phyloP scores from a whole-genome alignment of 371 early-diverging fungal genomes.

The Rhizopus delemar region DNA sequence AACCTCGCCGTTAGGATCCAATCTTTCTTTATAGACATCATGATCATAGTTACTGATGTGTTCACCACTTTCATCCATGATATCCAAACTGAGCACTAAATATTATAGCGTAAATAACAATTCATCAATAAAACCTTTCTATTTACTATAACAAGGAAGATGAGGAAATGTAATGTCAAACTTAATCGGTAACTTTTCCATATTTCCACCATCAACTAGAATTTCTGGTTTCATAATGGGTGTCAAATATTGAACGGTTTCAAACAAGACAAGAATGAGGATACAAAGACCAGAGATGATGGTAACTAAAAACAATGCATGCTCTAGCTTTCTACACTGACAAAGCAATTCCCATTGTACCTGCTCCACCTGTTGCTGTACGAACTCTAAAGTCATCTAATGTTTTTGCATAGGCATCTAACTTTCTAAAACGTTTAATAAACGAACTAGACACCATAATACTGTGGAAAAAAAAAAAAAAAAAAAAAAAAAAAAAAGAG shows the following conservation, averaged over 20 bases:
- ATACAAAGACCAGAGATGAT: conserved; percentile 74
- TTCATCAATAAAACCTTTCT: background rate
- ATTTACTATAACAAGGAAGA: conserved; percentile 84
- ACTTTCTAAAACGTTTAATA: conserved; percentile 58
- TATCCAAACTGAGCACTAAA: conserved; percentile 82
- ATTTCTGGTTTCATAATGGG: conserved; percentile 72
- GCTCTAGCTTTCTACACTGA: background rate
- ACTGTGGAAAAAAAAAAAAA: background rate
- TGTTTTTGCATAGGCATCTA: conserved; percentile 97
- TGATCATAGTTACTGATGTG: conserved; percentile 80
- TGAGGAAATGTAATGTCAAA: conserved; percentile 89
- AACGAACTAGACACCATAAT: conserved; percentile 39
- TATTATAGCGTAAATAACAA: too few relatives aligned
- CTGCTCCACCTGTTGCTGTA: conserved; percentile 85
- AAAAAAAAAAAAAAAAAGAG: too few relatives aligned
- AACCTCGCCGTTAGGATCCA: conserved; percentile 68
- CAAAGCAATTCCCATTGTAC: conserved; percentile 35
- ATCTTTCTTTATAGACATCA: conserved; percentile 77
- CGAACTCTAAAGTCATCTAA: conserved; percentile 92
- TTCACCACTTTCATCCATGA: conserved; percentile 90
- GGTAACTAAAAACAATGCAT: conserved; percentile 61
- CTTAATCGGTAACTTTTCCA: conserved; percentile 83
- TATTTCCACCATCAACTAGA: conserved; percentile 81
- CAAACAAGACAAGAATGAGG: conserved; percentile 71
- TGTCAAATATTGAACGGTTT: conserved; percentile 74